Percentiles rank a stretch among this genome's conserved stretches.
Evolutionary conservation across 768 basidiomycete genomes (phyloP).

Genomic region (Grammothele lineata): DNA sequence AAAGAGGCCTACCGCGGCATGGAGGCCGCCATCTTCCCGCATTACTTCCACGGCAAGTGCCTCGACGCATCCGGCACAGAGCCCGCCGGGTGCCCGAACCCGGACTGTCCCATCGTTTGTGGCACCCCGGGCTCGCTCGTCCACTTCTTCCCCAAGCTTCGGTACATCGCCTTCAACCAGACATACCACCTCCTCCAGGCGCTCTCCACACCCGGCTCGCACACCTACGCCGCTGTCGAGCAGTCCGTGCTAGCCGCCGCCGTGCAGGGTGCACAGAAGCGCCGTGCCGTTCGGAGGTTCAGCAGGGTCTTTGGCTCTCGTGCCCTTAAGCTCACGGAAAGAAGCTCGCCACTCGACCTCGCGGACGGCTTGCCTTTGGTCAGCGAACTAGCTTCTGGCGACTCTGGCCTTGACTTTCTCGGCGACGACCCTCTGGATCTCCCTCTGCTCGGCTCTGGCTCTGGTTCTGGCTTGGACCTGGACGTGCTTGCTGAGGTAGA

Average conservation of each 20-base stretch:
- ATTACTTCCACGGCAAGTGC: slow-evolving; percentile 78
- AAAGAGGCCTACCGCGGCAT: slow-evolving; percentile 40
- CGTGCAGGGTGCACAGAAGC: neutral
- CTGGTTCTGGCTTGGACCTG: slow-evolving; percentile 5
- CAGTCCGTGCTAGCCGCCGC: slow-evolving; percentile 35
- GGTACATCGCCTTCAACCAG: slow-evolving; percentile 44
- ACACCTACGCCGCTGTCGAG: slow-evolving; percentile 40
- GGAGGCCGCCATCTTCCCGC: slow-evolving; percentile 58
- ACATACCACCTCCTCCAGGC: slow-evolving; percentile 32
- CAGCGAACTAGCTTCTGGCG: neutral
- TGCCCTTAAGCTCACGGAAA: too few species aligned
- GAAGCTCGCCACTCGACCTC: too few species aligned
- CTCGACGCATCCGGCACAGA: slow-evolving; percentile 46
- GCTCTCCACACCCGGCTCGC: slow-evolving; percentile 34
- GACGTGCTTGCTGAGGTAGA: neutral
- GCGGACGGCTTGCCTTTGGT: neutral
- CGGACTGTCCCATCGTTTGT: slow-evolving; percentile 73
- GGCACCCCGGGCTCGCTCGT: slow-evolving; percentile 80
- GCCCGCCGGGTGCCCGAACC: slow-evolving; percentile 72
- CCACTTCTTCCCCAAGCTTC: slow-evolving; percentile 55
- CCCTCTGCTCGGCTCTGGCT: too few species aligned
- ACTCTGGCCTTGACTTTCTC: neutral
- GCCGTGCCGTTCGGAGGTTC: neutral
- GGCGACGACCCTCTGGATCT: too few species aligned
- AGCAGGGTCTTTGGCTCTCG: slow-evolving; percentile 8